Percentiles rank a stretch among this genome's conserved stretches.
Conservation (phyloP, 257 asterid species). For the Oldenlandia corymbosa region DNA sequence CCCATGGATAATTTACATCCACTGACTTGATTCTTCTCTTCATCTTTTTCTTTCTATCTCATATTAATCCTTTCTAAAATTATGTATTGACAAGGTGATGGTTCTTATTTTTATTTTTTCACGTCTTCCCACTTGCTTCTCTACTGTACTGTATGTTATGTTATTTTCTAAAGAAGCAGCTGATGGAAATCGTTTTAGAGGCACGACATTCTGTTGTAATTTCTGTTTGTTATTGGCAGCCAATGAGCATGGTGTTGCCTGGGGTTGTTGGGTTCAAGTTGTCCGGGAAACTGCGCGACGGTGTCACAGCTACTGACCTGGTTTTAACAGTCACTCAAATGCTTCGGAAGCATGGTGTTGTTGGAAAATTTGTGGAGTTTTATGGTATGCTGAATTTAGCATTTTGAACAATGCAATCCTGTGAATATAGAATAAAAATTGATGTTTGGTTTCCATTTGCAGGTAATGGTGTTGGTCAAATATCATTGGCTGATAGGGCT, state of each 20-base stretch:
- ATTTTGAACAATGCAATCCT: not conserved
- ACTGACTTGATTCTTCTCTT: not conserved
- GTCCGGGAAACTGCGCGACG: slow-evolving; percentile 64
- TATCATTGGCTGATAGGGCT: slow-evolving; percentile 97
- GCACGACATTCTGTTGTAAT: not conserved
- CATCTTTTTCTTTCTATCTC: not conserved
- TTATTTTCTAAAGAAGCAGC: not conserved
- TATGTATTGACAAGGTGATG: not conserved
- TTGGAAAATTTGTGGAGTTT: slow-evolving; percentile 78
- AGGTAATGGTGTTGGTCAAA: slow-evolving; percentile 78
- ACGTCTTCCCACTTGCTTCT: not conserved
- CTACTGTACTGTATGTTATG: not conserved
- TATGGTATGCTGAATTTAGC: slow-evolving; percentile 12
- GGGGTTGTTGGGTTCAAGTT: slow-evolving; percentile 89
- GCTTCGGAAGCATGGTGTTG: slow-evolving; percentile 89
- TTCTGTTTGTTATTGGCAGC: slow-evolving; percentile 30
- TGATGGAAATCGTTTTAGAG: not conserved
- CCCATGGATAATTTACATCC: not conserved
- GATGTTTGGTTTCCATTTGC: slow-evolving; percentile 18
- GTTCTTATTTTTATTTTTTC: too few relatives aligned
- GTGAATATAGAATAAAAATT: slow-evolving; percentile 4
- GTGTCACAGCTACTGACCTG: slow-evolving; percentile 94
- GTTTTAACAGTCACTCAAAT: slow-evolving; percentile 90
- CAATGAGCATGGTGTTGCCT: slow-evolving; percentile 96
- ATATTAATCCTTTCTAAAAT: not conserved